phyloP scores from a whole-genome alignment of 1,284 basidiomycete genomes.

The Ceratobasidium sp. region DNA sequence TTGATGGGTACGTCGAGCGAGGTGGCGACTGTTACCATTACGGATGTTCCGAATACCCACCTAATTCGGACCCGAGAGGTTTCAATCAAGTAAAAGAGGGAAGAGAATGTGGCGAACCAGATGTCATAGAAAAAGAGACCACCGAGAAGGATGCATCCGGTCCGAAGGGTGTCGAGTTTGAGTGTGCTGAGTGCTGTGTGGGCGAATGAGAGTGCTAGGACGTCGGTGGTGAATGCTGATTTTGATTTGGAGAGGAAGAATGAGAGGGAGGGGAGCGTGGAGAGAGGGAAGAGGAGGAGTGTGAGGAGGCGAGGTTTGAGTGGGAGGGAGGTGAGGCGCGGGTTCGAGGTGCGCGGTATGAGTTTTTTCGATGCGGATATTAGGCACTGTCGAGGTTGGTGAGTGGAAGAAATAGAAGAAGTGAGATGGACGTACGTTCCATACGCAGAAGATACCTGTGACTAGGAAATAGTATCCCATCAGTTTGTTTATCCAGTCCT shows the following conservation, averaged over 20 bases:
- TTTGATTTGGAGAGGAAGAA: slow-evolving; percentile 64
- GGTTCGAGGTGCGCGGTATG: neutral
- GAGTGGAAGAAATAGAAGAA: slow-evolving; percentile 8
- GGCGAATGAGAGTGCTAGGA: slow-evolving; percentile 85
- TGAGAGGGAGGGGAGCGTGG: slow-evolving; percentile 69
- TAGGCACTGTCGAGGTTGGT: neutral
- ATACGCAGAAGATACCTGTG: slow-evolving; percentile 69
- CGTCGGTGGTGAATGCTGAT: slow-evolving; percentile 78
- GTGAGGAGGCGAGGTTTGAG: slow-evolving; percentile 56
- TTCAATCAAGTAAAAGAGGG: neutral
- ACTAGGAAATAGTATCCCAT: slow-evolving; percentile 73
- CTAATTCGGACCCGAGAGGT: no score
- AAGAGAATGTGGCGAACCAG: slow-evolving; percentile 65
- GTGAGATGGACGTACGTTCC: slow-evolving; percentile 60
- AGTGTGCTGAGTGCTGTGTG: slow-evolving; percentile 83
- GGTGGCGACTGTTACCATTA: slow-evolving; percentile 91
- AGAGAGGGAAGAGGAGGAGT: slow-evolving; percentile 68
- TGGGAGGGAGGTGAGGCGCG: slow-evolving; percentile 42
- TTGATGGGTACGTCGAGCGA: slow-evolving; percentile 95
- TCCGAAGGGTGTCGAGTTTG: slow-evolving; percentile 89
- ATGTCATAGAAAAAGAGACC: slow-evolving; percentile 90
- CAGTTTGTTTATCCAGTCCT: slow-evolving; percentile 49
- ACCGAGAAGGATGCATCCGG: slow-evolving; percentile 81
- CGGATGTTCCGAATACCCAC: slow-evolving; percentile 15
- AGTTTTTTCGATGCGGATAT: neutral